Evolutionary conservation across 805 yeast genomes (phyloP).

Genomic region (Yarrowia phangngaensis): DNA sequence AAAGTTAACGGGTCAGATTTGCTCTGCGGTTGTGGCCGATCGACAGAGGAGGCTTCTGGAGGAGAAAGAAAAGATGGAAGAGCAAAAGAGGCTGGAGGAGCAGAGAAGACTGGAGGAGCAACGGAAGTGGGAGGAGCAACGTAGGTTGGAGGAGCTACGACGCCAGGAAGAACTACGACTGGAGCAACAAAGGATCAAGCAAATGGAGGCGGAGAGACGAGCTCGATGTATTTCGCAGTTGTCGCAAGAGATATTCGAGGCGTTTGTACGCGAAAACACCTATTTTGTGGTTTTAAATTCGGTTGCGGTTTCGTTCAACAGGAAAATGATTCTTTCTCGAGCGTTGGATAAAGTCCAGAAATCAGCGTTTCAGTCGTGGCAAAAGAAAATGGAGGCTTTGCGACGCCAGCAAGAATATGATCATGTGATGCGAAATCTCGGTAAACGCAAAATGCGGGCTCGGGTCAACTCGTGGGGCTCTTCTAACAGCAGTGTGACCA

Average conservation of each 20-base stretch:
- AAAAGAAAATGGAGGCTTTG: conserved; percentile 31
- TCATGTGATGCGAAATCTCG: conserved; percentile 42
- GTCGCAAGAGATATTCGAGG: conserved; percentile 52
- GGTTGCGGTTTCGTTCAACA: conserved; percentile 44
- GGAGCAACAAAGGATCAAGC: background rate
- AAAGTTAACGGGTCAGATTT: background rate
- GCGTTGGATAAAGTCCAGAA: conserved; percentile 40
- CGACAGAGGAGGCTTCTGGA: background rate
- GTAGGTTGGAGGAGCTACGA: background rate
- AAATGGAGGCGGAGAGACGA: background rate
- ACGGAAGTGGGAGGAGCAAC: conserved; percentile 1
- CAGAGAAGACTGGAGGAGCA: conserved; percentile 28
- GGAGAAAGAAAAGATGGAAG: background rate
- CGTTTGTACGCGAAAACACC: conserved; percentile 42
- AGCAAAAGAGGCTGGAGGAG: conserved; percentile 31
- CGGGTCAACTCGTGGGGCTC: conserved; percentile 7
- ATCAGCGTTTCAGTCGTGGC: conserved; percentile 39
- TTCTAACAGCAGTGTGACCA: conserved; percentile 7
- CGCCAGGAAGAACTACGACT: background rate
- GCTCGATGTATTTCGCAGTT: conserved; percentile 41
- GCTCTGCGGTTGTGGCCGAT: background rate
- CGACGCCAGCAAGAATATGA: conserved; percentile 44
- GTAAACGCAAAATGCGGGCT: conserved; percentile 28
- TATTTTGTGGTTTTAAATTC: conserved; percentile 49
- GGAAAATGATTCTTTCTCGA: conserved; percentile 37